Evolutionary conservation across 2,329 filamentous ascomycete species (phyloP).

Genomic region (Exserohilum rostratum): DNA sequence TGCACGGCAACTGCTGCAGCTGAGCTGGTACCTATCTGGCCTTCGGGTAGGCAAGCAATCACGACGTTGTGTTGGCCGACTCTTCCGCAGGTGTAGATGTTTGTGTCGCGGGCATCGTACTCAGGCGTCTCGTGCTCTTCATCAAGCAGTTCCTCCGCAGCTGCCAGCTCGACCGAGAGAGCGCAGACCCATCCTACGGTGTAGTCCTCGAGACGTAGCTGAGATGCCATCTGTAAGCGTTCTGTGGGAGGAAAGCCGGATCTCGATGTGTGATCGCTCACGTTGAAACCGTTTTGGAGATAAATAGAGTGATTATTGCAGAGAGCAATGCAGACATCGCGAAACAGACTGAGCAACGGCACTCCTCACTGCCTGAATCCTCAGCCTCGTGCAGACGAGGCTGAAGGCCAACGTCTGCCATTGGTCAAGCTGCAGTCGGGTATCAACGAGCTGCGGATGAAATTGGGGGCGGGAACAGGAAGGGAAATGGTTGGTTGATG

Average conservation of each 20-base stretch:
- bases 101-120: conserved; percentile 25
- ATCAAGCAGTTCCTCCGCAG: conserved; percentile 24
- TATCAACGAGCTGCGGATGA: neutral
- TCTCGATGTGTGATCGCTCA: neutral
- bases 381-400: neutral
- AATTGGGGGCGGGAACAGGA: neutral
- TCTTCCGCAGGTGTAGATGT: conserved; percentile 26
- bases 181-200: conserved; percentile 46
- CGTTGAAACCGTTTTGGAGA: neutral
- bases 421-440: neutral
- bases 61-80: conserved; percentile 43
- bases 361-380: neutral
- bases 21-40: conserved; percentile 39
- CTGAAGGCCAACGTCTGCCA: neutral
- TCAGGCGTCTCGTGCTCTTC: conserved; percentile 19
- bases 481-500: neutral
- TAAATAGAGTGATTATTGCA: neutral
- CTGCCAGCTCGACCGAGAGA: conserved; percentile 30
- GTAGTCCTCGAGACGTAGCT: conserved; percentile 19
- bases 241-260: neutral
- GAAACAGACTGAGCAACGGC: neutral
- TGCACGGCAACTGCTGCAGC: conserved; percentile 37
- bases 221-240: neutral
- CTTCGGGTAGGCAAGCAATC: conserved; percentile 39
- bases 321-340: neutral